Base-by-base conservation (phyloP, 2,329 filamentous ascomycete genomes). In the Scolecobasidium constrictum region DNA sequence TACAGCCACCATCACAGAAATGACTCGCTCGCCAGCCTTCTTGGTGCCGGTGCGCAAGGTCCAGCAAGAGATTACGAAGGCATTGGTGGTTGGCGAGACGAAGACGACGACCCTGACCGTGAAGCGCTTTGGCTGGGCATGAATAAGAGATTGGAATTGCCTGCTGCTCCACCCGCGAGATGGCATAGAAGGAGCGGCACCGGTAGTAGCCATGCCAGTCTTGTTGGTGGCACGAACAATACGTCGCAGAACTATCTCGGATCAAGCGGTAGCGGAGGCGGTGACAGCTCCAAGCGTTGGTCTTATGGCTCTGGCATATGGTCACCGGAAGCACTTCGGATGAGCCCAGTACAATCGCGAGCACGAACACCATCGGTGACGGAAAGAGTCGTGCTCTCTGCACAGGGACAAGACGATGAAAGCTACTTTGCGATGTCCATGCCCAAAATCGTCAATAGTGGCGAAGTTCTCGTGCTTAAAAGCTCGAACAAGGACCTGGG, bases 71-170 rank as follows among this genome's bases (percentile, higher is more conserved):
- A 67, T 47, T 67, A 60, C 39, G 65, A 68, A 44, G 63, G 63
- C 40, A 59, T 67, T 1, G 65, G 65, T 19, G 65, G 65, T 1
- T 58, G 56, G 56, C 52, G 53, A n/a, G 52, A 60, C 13, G 47
- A 57, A 3, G 57, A 55, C 11, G 58, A 58, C 19, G 45, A 48
- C 7, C 57, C 60, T 1, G 61, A 64, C 4, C 64, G 67, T 35
- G 63, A 66, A 48, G 64, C 62, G 3, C 40, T 64, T 11, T 68
- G 64, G 64, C 60, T 66, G 50, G 56, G 58, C 43, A 63, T 66
- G 49, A 66, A 66, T 42, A 58, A 57, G n/a, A 48, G 63, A 12
- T 52, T 66, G 1, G 57, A 64, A 42, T 48, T 66, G 1, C 62
- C 64, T 1, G 49, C 52, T 18, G 35, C 43, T 23, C 35, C 44